Evolutionary conservation across 1,139 yeast species (phyloP), one percentile per base, ranked within the genome.

Genomic region (Hemisphaericaspora lyxosophila): DNA sequence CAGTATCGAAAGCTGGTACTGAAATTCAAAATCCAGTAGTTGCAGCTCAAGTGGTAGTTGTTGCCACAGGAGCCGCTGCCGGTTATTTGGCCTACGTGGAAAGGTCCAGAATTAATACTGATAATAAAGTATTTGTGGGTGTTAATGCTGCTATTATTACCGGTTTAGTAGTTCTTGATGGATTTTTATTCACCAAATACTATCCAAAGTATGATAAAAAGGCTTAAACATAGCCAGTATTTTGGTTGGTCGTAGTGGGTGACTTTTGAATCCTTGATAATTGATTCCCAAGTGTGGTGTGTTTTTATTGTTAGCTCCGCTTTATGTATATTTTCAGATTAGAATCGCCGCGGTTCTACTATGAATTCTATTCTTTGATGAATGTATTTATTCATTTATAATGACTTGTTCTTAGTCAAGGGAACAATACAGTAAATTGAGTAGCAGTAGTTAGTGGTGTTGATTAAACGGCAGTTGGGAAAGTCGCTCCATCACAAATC

Each of bases 1-100:
- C 42, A 4, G 38, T 47, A 13, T 42, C 47, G 6, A 42, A 45
- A 34, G 36, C 50, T 31, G 42, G 47, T n/a, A 56, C 57, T 36
- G 82, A 78, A 54, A 64, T 80, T 47, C 70, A 78, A 54, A 80
- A 81, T 62, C 87, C 87, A 1, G 84, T 76, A 12, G 83, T 81
- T 36, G 61, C 76, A 16, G 59, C 75, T 26, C 85, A 80, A 58
- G 58, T 72, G 2, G 62, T 77, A 30, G 70, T 78, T 34, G 73
- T 78, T 22, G 55, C 73, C n/a, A 68, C 76, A 34, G 75, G 78
- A 7, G 55, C 70, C 26, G 66, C 73, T 24, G 78, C 78, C 7
- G 70, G 76, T 18, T 66, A 75, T 50, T 62, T 64, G 43, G 79
- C 74, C 16, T 75, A 73, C 54, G 65, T 75, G 45, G 81, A 79